These are phyloP conservation scores for Fragaria iinumae DNA, from an alignment of 306 rosid species.

Conservation along the genomic window DNA sequence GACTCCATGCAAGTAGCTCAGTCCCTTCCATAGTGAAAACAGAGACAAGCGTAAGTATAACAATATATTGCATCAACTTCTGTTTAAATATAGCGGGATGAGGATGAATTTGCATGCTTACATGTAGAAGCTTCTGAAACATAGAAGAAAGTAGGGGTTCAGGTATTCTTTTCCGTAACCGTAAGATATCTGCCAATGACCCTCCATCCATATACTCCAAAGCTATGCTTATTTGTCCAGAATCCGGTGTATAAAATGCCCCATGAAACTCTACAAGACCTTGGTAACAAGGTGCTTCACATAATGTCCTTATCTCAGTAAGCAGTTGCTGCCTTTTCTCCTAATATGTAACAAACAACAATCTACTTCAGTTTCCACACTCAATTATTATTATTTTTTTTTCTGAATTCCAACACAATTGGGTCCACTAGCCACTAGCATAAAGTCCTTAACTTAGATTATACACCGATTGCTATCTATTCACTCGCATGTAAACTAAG, in stretches of 20 bases:
- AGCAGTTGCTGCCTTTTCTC: conserved; percentile 97
- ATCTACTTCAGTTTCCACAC: background rate
- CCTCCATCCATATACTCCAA: conserved; percentile 99
- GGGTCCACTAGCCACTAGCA: conserved; percentile 2
- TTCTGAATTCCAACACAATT: background rate
- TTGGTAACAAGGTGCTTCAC: conserved; percentile 89
- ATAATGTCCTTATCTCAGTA: conserved; percentile 89
- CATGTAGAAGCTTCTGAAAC: conserved; percentile 88
- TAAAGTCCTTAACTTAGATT: background rate
- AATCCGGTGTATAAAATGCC: conserved; percentile 95
- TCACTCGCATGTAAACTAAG: background rate
- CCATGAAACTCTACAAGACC: conserved; percentile 98
- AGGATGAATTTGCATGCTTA: conserved; percentile 17
- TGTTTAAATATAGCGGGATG: background rate
- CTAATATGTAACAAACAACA: conserved; percentile 31
- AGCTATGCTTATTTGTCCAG: conserved; percentile 97
- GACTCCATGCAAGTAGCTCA: conserved; percentile 86
- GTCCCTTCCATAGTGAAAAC: conserved; percentile 56
- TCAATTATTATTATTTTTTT: background rate
- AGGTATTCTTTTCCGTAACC: conserved; percentile 58
- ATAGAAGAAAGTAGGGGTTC: conserved; percentile 82
- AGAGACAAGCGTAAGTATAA: conserved; percentile 7
- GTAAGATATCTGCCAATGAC: conserved; percentile 81
- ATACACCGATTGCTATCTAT: background rate
- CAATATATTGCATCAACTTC: background rate